These are phyloP conservation scores for Fusarium sp. DNA, from an alignment of 2,329 filamentous ascomycete species.

Conservation along the genomic window DNA sequence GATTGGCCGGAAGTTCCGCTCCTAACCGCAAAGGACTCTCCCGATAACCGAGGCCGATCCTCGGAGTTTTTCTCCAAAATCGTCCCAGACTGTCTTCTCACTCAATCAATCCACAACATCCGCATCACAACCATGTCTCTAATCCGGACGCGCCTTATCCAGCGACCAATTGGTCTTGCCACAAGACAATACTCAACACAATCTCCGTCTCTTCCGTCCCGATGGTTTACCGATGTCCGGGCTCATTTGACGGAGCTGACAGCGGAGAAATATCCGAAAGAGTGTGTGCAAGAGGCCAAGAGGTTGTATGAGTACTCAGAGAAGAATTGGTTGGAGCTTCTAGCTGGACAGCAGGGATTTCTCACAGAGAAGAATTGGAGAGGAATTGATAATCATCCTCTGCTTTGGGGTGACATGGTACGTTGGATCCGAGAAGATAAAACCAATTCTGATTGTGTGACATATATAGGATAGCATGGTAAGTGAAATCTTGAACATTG, in stretches of 20 bases:
- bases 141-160: background rate
- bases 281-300: constrained; percentile 6
- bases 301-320: background rate
- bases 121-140: background rate
- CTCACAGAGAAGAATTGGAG: constrained; percentile 24
- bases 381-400: constrained; percentile 19
- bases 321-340: constrained; percentile 16
- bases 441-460: background rate
- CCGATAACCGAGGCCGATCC: background rate
- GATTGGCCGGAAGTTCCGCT: background rate
- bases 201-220: constrained; percentile 1
- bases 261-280: background rate
- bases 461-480: constrained; percentile 28
- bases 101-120: background rate
- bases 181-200: background rate
- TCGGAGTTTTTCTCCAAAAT: background rate
- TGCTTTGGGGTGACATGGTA: constrained; percentile 37
- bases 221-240: constrained; percentile 33
- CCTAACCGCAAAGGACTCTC: background rate
- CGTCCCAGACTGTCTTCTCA: background rate
- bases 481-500: background rate
- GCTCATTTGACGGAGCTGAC: background rate
- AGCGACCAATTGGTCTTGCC: background rate
- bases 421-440: no score
- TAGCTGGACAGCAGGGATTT: constrained; percentile 25